phyloP scores from a whole-genome alignment of 345 rosid species.

The Brassica juncea region DNA sequence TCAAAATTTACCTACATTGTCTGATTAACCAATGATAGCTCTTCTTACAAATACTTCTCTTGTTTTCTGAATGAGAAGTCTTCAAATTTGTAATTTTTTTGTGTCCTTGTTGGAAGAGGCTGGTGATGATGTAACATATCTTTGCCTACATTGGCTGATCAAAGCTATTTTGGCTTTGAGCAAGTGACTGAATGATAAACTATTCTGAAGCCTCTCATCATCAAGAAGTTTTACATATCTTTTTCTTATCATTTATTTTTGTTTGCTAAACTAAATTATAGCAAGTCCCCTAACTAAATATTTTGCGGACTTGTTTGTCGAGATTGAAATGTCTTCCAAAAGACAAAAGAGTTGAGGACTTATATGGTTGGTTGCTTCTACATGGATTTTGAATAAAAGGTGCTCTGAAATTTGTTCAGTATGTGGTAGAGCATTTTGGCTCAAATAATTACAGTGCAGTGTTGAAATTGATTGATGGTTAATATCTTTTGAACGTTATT shows the following conservation, averaged over 20 bases:
- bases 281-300: too few species aligned
- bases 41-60: neutral
- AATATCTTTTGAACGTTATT: neutral
- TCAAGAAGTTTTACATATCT: too few species aligned
- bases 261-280: too few species aligned
- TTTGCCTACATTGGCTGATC: constrained; percentile 43
- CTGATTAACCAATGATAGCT: constrained; percentile 14
- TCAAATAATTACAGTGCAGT: too few species aligned
- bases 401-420: neutral
- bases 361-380: neutral
- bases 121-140: constrained; percentile 38
- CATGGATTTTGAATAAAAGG: neutral
- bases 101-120: neutral
- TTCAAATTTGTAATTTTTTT: neutral
- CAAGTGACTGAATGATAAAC: constrained; percentile 35
- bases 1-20: constrained; percentile 31
- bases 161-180: constrained; percentile 18
- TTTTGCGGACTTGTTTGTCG: too few species aligned
- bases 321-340: neutral
- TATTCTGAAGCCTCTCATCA: constrained; percentile 22
- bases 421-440: too few species aligned
- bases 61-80: neutral
- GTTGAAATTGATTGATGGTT: too few species aligned
- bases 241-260: too few species aligned
- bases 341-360: neutral